These are phyloP conservation scores for Phyllosticta paracitricarpa DNA, from an alignment of 2,329 filamentous ascomycete species.

Conservation along the genomic window DNA sequence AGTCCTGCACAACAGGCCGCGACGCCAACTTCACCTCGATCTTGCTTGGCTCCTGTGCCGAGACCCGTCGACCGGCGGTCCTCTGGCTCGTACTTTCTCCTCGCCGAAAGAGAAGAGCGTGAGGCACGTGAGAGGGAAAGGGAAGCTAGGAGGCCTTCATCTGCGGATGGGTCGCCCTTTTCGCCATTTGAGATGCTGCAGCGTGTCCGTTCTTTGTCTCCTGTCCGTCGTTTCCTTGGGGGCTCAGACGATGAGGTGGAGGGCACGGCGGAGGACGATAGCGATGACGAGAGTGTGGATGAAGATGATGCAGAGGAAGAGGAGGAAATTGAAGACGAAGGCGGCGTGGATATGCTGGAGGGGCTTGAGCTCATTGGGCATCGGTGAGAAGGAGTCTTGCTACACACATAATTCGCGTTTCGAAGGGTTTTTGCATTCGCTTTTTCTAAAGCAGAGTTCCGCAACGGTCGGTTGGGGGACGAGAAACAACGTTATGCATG, in stretches of 20 bases:
- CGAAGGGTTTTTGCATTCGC: too few species aligned
- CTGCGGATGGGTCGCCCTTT: constrained; percentile 28
- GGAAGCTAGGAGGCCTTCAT: constrained; percentile 1
- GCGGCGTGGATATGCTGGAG: constrained; percentile 10
- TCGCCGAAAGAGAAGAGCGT: constrained; percentile 14
- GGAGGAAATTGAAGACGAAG: constrained; percentile 16
- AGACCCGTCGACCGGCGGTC: constrained; percentile 2
- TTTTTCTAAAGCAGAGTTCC: too few species aligned
- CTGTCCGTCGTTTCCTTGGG: constrained; percentile 36
- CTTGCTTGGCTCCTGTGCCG: neutral
- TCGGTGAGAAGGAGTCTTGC: constrained; percentile 13
- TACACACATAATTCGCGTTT: too few species aligned
- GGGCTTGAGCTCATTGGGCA: constrained; percentile 28
- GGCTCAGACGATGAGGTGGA: constrained; percentile 20
- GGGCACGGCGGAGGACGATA: constrained; percentile 21
- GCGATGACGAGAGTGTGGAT: constrained; percentile 25
- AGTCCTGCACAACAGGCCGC: neutral
- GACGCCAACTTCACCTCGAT: neutral
- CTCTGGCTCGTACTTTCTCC: constrained; percentile 13
- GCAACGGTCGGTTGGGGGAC: neutral
- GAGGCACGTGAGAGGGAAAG: constrained; percentile 11
- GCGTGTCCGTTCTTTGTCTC: constrained; percentile 34
- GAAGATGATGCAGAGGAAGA: constrained; percentile 22
- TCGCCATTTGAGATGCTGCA: constrained; percentile 38
- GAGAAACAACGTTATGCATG: neutral